These are phyloP conservation scores for Truncatella angustata DNA, from an alignment of 2,329 filamentous ascomycete species.

Conservation along the genomic window DNA sequence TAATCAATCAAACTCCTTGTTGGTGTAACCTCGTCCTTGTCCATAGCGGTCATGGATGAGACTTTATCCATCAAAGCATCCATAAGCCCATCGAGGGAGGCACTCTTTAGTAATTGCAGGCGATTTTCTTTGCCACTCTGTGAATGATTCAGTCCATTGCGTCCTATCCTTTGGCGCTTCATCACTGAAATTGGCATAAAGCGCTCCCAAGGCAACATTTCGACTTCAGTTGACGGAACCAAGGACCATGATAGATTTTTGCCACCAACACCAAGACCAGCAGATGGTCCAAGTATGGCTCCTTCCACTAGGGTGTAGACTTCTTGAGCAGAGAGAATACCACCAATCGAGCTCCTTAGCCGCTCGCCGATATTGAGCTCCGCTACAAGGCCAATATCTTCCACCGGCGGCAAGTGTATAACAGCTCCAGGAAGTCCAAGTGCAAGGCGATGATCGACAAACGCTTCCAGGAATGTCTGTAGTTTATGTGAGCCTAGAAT, in stretches of 20 bases:
- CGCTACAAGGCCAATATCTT: constrained; percentile 3
- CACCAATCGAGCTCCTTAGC: constrained; percentile 2
- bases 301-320: constrained; percentile 1
- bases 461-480: constrained; percentile 8
- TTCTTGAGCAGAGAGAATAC: neutral
- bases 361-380: neutral
- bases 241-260: too few species aligned
- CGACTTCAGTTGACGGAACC: neutral
- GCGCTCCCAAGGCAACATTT: neutral
- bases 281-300: neutral
- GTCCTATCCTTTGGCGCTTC: neutral
- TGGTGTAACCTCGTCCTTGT: constrained; percentile 4
- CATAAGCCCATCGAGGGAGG: neutral
- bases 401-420: neutral
- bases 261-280: too few species aligned
- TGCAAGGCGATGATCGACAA: neutral
- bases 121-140: too few species aligned
- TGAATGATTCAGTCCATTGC: neutral
- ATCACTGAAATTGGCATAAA: neutral
- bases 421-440: neutral
- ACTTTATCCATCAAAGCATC: constrained; percentile 5
- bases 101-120: neutral
- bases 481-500: neutral
- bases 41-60: constrained; percentile 4
- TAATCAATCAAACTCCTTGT: neutral